Conservation (phyloP, 208 protist genomes). For the Crithidia fasciculata region DNA sequence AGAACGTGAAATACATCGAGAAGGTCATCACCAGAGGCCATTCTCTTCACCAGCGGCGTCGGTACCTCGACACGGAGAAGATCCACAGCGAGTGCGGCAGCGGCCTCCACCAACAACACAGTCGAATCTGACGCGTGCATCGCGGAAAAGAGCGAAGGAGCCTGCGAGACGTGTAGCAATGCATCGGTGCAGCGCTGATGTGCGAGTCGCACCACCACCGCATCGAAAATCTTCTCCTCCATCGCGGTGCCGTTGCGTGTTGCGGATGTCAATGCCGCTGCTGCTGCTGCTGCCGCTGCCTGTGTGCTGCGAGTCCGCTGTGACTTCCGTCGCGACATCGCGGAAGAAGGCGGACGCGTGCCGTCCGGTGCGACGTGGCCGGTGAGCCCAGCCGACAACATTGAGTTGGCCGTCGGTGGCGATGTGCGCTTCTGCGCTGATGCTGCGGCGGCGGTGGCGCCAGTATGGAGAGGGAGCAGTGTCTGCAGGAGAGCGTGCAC, state of each 20-base stretch:
- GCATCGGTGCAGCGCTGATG: conserved; percentile 14
- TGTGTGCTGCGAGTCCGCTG: not conserved
- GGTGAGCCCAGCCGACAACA: not conserved
- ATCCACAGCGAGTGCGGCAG: conserved; percentile 26
- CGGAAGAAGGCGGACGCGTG: not conserved
- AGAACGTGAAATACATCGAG: conserved; percentile 29
- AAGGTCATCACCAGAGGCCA: conserved; percentile 6
- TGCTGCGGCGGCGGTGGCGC: not conserved
- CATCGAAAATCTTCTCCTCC: conserved; percentile 13
- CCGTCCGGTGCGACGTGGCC: not conserved
- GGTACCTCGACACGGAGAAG: conserved; percentile 25
- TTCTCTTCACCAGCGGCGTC: not conserved
- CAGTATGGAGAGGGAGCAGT: not conserved
- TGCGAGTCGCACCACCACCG: conserved; percentile 13
- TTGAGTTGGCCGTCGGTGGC: not conserved
- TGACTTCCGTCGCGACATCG: not conserved
- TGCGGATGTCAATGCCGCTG: not conserved
- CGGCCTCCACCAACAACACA: conserved; percentile 2
- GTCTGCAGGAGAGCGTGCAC: conserved; percentile 17
- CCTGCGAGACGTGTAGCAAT: not conserved
- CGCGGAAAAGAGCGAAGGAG: not conserved
- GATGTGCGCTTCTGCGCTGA: not conserved
- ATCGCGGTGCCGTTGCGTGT: too few relatives aligned
- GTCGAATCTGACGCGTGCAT: not conserved
- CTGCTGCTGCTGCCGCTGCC: not conserved